Base-by-base conservation (phyloP, 129 eudicot genomes). In the Centrapalus pauciflorus region DNA sequence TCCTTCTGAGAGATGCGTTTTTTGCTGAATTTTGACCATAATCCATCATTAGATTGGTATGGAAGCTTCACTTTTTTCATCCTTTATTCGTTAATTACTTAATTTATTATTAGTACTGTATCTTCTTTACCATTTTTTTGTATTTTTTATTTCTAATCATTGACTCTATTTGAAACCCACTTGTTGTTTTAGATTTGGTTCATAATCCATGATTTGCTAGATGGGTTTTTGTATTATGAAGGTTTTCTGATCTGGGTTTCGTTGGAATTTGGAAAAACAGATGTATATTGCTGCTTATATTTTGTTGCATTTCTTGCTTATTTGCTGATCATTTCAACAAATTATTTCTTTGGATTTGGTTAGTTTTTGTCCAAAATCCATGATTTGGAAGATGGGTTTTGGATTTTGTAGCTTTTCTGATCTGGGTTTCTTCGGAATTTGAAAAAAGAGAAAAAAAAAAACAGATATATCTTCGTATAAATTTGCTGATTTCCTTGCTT, bases 61-160 rank as follows among this genome's bases (percentile, higher is more conserved):
- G 68, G 79, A 75, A 75, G 61, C 74, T 75, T 75, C 79, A 75
- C 74, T 74, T 74, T 74, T 43, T 74, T 72, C 59, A 62, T 52
- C 45, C 45, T 66, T 66, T 75, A 27, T 73, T 52, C 72, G 54
- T 40, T 64, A 55, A 21, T 45, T 21, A 30, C 38, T 52, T 51
- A 12, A n/a, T n/a, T n/a, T 50, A 49, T 38, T 67, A 62, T 64
- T 43, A n/a, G n/a, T n/a, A n/a, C n/a, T n/a, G n/a, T n/a, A 46
- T 69, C 10, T 45, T 5, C 24, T 69, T 11, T 28, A 4, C 19
- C 62, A 40, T 29, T 21, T 32, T 67, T 34, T 52, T 35, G 56
- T 26, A 41, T 20, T 38, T 25, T 55, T 68, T 34, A 24, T 74
- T 20, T 34, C 2, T 45, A 56, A 66, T 74, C 61, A 66, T 66